Evolutionary conservation across 176 grass and related monocot species (phyloP).

Genomic region (Lolium multiflorum): DNA sequence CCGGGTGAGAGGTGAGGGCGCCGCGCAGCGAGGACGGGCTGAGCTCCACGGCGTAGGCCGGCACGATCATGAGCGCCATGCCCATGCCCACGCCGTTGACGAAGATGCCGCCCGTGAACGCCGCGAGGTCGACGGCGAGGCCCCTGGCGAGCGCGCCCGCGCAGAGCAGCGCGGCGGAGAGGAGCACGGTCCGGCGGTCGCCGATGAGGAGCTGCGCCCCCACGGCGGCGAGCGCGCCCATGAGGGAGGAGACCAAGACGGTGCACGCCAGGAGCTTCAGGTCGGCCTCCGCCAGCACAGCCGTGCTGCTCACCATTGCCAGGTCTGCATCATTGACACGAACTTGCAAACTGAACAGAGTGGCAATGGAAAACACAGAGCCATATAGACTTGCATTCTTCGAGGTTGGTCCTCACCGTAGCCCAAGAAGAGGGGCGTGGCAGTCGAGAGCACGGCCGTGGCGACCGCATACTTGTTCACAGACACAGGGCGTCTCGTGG

Average conservation of each 20-base stretch:
- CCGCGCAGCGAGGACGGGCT: slow-evolving; percentile 17
- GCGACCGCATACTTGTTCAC: slow-evolving; percentile 19
- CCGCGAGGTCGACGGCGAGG: not conserved
- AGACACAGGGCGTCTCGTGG: slow-evolving; percentile 1
- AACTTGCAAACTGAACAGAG: not conserved
- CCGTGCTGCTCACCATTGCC: slow-evolving; percentile 46
- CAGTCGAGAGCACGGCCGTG: slow-evolving; percentile 27
- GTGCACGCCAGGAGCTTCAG: slow-evolving; percentile 48
- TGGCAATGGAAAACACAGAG: not conserved
- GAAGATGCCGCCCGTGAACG: slow-evolving; percentile 45
- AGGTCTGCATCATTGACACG: slow-evolving; percentile 45
- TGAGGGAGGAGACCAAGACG: slow-evolving; percentile 4
- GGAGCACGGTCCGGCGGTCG: slow-evolving; percentile 38
- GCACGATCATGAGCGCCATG: slow-evolving; percentile 45
- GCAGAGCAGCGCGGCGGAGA: slow-evolving; percentile 37
- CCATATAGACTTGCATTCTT: not conserved
- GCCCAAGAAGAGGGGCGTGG: slow-evolving; percentile 51
- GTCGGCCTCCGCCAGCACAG: slow-evolving; percentile 28
- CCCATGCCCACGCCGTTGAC: slow-evolving; percentile 48
- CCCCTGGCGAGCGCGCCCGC: slow-evolving; percentile 33
- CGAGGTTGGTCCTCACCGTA: slow-evolving; percentile 29
- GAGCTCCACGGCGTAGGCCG: slow-evolving; percentile 45
- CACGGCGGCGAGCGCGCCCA: slow-evolving; percentile 23
- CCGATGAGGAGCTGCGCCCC: slow-evolving; percentile 28
- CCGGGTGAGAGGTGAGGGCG: slow-evolving; percentile 41